A percentile compares a stretch with the other conserved stretches of the same genome.
These are phyloP conservation scores for Ballota nigra DNA, from an alignment of 257 asterid species.

Conservation along the genomic window DNA sequence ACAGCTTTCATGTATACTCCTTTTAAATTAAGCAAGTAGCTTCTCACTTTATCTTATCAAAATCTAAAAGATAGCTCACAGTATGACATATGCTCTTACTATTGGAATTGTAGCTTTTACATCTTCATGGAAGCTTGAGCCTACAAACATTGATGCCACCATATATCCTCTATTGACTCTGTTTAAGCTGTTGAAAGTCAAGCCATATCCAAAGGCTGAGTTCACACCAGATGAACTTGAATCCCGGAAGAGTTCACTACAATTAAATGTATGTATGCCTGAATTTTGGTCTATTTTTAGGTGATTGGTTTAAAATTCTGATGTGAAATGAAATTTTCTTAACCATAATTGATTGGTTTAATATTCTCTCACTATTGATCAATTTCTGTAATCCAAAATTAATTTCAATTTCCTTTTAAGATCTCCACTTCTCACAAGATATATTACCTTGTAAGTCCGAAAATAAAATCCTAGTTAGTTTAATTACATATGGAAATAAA, in stretches of 20 bases:
- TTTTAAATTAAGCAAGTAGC: no score
- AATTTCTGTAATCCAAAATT: no score
- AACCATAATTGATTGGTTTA: no score
- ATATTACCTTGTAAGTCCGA: no score
- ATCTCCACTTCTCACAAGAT: no score
- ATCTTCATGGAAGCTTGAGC: conserved; percentile 77
- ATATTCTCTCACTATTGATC: no score
- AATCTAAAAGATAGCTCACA: not conserved
- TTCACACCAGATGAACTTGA: conserved; percentile 78
- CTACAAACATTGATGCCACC: conserved; percentile 52
- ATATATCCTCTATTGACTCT: conserved; percentile 64
- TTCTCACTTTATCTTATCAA: not conserved
- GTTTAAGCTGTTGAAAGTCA: conserved; percentile 57
- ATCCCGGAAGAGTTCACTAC: conserved; percentile 61
- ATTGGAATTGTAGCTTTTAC: conserved; percentile 57
- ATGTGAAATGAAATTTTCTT: not conserved
- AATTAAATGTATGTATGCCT: conserved; percentile 36
- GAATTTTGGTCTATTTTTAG: not conserved
- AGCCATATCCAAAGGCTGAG: conserved; percentile 69
- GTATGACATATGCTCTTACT: not conserved
- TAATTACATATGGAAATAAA: no score
- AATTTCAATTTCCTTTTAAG: no score
- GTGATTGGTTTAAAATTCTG: not conserved
- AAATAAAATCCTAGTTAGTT: no score
- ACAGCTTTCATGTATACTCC: no score